These are phyloP conservation scores for Cynara cardunculus DNA, from an alignment of 129 eudicot species.

Conservation along the genomic window DNA sequence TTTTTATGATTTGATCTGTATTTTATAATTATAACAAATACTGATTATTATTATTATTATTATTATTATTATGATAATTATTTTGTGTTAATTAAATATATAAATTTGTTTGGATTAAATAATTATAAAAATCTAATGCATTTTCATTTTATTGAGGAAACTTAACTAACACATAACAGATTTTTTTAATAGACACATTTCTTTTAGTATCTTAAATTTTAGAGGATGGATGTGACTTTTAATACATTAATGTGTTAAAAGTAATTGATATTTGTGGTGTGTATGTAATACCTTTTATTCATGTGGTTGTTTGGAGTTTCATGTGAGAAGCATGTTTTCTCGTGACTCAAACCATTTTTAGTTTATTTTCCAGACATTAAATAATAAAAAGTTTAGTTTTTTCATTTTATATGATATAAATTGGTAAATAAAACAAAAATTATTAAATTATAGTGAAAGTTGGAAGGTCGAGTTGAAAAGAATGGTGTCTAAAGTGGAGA, in stretches of 20 bases:
- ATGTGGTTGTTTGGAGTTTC: background rate
- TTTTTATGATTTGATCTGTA: no score
- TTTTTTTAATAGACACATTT: background rate
- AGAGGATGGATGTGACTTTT: background rate
- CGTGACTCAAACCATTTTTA: background rate
- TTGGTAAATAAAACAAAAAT: background rate
- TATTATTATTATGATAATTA: no score
- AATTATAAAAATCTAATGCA: no score
- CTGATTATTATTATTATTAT: no score
- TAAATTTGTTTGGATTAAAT: no score
- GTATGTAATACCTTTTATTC: background rate
- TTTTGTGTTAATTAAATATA: no score
- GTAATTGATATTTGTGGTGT: background rate
- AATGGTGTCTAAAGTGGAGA: constrained; percentile 13
- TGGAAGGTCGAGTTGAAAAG: constrained; percentile 18
- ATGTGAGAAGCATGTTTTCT: background rate
- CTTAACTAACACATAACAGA: no score
- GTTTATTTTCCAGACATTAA: background rate
- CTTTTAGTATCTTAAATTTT: no score
- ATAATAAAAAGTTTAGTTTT: background rate
- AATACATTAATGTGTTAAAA: background rate
- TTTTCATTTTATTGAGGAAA: no score
- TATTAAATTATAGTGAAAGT: constrained; percentile 5
- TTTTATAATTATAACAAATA: no score
- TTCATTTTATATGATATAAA: background rate